phyloP scores from a whole-genome alignment of 2,329 filamentous ascomycete species.

The Blastomyces parvus region DNA sequence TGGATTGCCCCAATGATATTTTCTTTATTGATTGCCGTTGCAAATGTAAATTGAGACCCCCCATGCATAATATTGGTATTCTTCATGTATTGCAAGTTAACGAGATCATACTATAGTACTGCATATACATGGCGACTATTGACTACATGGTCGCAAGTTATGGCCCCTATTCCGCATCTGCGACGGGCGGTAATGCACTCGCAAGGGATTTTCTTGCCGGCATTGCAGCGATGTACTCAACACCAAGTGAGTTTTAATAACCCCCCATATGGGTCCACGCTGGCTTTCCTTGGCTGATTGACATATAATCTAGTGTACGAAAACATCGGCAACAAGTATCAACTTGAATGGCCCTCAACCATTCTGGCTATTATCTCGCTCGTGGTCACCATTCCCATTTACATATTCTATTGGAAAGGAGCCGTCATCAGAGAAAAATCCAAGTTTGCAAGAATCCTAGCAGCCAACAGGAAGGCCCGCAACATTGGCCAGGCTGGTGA shows the following conservation, averaged over 20 bases:
- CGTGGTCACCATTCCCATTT: slow-evolving; percentile 53
- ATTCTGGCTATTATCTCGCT: slow-evolving; percentile 53
- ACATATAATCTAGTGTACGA: slow-evolving; percentile 30
- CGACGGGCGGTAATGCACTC: slow-evolving; percentile 57
- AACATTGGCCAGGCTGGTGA: slow-evolving; percentile 7
- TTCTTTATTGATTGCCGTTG: slow-evolving; percentile 49
- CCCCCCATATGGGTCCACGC: not conserved
- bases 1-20: slow-evolving; percentile 57
- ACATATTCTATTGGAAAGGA: slow-evolving; percentile 57
- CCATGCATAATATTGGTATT: not conserved
- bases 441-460: slow-evolving; percentile 54
- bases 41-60: slow-evolving; percentile 41
- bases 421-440: slow-evolving; percentile 49
- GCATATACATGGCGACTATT: slow-evolving; percentile 55
- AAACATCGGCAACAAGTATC: slow-evolving; percentile 44
- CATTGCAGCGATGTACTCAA: slow-evolving; percentile 49
- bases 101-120: slow-evolving; percentile 20
- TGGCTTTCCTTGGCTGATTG: not conserved
- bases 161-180: slow-evolving; percentile 54
- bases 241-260: slow-evolving; percentile 34
- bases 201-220: slow-evolving; percentile 56
- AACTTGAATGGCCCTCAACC: slow-evolving; percentile 48
- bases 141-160: slow-evolving; percentile 61
- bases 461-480: slow-evolving; percentile 31
- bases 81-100: not conserved